Base-by-base conservation (phyloP, 768 basidiomycete species). In the Boletus reticuloceps region DNA sequence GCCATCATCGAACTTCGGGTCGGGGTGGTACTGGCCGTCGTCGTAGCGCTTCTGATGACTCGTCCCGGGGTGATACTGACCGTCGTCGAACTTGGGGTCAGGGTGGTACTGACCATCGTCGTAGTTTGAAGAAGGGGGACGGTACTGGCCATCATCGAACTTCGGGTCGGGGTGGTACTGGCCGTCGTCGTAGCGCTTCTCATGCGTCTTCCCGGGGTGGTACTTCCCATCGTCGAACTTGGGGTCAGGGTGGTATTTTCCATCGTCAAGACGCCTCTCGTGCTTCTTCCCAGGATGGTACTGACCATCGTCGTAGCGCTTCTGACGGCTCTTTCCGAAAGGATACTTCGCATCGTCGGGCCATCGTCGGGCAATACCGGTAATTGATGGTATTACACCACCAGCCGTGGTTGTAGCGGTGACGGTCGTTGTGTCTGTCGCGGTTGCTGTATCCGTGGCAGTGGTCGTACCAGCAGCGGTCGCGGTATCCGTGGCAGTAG, bases 271-370 rank as follows among this genome's bases (percentile, higher is more conserved):
- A 17, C 59, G 61, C 48, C 31, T 49, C 38, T 13, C 6, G 4
- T 52, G 53, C 2, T 17, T n/a, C 37, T 48, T 39, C 11, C 34
- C 57, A 3, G 32, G 47, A 9, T 44, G 48, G 10, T 64, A 50
- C 50, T 45, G 9, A 0, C 58, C 60, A 40, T 64, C 55, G 5
- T 67, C 65, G n/a, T 25, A 44, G 20, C 56, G 60, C 37, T 51
- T 51, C 42, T 45, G 50, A 16, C 16, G 58, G 5, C 20, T 50
- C 48, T 50, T 20, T 8, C 47, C 43, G 20, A 43, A 44, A 25
- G n/a, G 42, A 40, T n/a, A n/a, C n/a, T n/a, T n/a, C n/a, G n/a
- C n/a, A n/a, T 49, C 34, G 25, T 50, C 44, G 29, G n/a, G 20
- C 11, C 38, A 41, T 32, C 50, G 36, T 34, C 54, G 47, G 6